Conservation (phyloP, 1,284 basidiomycete species). For the Trichosporon faecale region DNA sequence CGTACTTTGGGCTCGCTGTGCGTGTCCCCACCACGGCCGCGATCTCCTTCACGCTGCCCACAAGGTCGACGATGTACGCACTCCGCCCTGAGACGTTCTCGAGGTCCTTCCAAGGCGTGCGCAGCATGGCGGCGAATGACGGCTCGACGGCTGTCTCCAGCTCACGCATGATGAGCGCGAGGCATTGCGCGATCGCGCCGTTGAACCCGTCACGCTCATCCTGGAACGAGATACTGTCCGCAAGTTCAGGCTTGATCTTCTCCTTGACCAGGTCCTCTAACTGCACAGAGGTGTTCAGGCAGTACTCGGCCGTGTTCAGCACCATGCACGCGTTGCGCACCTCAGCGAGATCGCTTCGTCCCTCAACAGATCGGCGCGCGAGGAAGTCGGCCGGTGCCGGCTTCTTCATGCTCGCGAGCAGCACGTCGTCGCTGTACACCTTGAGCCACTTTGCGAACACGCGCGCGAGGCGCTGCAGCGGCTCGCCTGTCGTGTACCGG, state of each 20-base stretch:
- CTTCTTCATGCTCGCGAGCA: slow-evolving; percentile 70
- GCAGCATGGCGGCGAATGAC: slow-evolving; percentile 68
- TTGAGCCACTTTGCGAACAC: slow-evolving; percentile 91
- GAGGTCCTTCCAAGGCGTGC: slow-evolving; percentile 69
- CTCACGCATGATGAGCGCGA: slow-evolving; percentile 72
- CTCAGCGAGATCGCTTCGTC: slow-evolving; percentile 68
- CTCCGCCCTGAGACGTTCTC: slow-evolving; percentile 83
- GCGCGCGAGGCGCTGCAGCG: slow-evolving; percentile 71
- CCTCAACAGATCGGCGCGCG: slow-evolving; percentile 68
- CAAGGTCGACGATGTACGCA: slow-evolving; percentile 71
- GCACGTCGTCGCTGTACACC: slow-evolving; percentile 87
- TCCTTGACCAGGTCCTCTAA: slow-evolving; percentile 87
- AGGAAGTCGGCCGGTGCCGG: slow-evolving; percentile 37
- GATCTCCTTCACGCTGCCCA: slow-evolving; percentile 79
- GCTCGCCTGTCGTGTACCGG: slow-evolving; percentile 68
- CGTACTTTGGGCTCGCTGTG: slow-evolving; percentile 88
- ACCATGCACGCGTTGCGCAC: slow-evolving; percentile 77
- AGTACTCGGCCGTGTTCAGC: slow-evolving; percentile 98
- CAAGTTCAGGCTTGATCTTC: slow-evolving; percentile 71
- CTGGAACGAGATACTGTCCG: slow-evolving; percentile 76
- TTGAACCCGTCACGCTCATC: slow-evolving; percentile 83
- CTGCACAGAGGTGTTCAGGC: slow-evolving; percentile 85
- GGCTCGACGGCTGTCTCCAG: slow-evolving; percentile 75
- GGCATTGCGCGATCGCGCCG: slow-evolving; percentile 75
- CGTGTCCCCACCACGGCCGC: slow-evolving; percentile 52